Evolutionary conservation across 2,329 filamentous ascomycete genomes (phyloP), one percentile per base, ranked within the genome.

Genomic region (Alternaria conjuncta): DNA sequence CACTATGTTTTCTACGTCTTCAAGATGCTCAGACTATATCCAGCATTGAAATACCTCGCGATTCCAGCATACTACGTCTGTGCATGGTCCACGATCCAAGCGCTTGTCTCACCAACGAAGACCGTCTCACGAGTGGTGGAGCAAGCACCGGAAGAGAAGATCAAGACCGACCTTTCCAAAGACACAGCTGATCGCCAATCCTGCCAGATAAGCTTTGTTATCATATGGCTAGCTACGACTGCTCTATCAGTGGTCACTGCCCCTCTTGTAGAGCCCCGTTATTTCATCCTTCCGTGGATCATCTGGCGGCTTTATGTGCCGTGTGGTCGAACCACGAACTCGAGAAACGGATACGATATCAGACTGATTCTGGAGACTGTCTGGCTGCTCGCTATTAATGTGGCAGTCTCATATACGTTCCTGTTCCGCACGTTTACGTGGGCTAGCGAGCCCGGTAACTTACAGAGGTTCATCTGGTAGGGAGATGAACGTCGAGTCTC

Each of bases 1-100:
- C 96, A 99, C 79, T 99, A 97, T 82, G 91, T 97, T 78, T 99
- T 99, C 80, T 99, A 99, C 82, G 84, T 97, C 64, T 99, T 99
- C 84, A 90, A 94, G 2, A 90, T 91, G 6, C 90, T 98, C 41
- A 86, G 91, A 3, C 86, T 85, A 6, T 87, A 92, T 45, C 83
- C 84, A 2, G 80, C 83, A 18, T 80, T 93, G 55, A 90, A 90
- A 36, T 94, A 93, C 71, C 79, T 86, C 1, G 89, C 92, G 2
- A 86, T 90, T 0, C 84, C 90, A 0, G 82, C 90, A 1, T 98
- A 99, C 79, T 86, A 91, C 3, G 11, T 88, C 15, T 90, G 88
- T 72, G 89, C 86, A 8, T 95, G 89, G 87, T 80, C 90, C 12
- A 86, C 88, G 30, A 89, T 94, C 79, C 85, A 86, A 13, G 82